Base-by-base conservation (phyloP, 2,329 filamentous ascomycete species). In the Paramyrothecium sp. region DNA sequence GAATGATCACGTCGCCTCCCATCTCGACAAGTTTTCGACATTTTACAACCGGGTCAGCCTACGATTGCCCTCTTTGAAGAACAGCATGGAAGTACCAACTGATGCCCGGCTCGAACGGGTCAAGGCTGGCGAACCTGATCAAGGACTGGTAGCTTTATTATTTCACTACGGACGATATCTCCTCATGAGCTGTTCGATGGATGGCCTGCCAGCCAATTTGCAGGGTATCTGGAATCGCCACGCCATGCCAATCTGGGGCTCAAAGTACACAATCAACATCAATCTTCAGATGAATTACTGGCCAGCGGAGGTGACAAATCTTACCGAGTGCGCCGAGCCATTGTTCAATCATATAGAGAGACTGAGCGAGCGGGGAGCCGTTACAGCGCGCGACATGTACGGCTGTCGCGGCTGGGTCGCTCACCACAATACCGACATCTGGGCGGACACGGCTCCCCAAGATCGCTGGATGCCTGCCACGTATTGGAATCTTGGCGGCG, bases 271-370 rank as follows among this genome's bases (percentile, higher is more conserved):
- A 1, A 78, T 81, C 61, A 81, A 82, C 59, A 79, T 82, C 64
- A 83, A 82, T 47, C 67, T 75, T 0, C 73, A 83, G 63, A 83
- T 83, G 80, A 82, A 82, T 60, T 83, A 82, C 61, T 82, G 79
- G 79, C 70, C 69, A 0, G 67, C 66, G 1, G 65, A 68, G 5
- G 56, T 66, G 3, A 69, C 68, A 3, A 71, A 70, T 4, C 60
- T 76, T 0, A 53, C 62, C 3, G 76, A 79, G 47, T 75, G 71
- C 3, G 72, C 78, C 19, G 54, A 68, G 2, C 76, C 79, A 0
- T 56, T 82, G 0, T 76, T 80, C 34, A 74, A 60, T 61, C 59
- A 58, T 44, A 23, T 58, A 63, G 61, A 68, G 17, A 52, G 57
- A 3, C 63, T 69, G 60, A 61, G 61, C 0, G 54, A 62, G 23